These are phyloP conservation scores for Acephala macrosclerotiorum DNA, from an alignment of 2,329 filamentous ascomycete genomes.

Conservation along the genomic window DNA sequence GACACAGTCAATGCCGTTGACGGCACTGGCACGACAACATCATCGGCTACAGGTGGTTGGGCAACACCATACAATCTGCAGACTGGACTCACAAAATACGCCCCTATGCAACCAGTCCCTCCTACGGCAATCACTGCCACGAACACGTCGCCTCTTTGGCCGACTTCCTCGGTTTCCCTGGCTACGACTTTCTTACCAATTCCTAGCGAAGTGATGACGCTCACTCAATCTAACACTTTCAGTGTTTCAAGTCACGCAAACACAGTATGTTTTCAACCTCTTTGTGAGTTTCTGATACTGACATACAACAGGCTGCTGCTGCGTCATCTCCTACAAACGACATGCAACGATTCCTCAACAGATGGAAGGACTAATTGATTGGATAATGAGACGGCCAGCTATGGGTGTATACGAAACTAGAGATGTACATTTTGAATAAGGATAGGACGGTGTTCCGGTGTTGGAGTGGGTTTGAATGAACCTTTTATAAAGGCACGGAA, in stretches of 20 bases:
- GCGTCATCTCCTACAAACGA: conserved; percentile 42
- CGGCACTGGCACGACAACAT: conserved; percentile 17
- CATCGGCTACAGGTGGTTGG: conserved; percentile 32
- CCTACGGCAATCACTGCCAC: conserved; percentile 48
- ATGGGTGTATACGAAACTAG: not conserved
- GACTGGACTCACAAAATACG: conserved; percentile 47
- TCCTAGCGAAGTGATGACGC: conserved; percentile 45
- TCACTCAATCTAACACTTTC: conserved; percentile 46
- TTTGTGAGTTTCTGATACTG: conserved; percentile 16
- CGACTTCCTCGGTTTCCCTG: conserved; percentile 45
- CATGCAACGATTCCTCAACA: conserved; percentile 47
- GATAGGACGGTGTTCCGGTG: conserved; percentile 5
- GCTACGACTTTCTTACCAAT: conserved; percentile 44
- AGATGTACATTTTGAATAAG: conserved; percentile 10
- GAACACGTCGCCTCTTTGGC: conserved; percentile 45
- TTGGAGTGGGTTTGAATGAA: conserved; percentile 7
- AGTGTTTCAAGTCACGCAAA: conserved; percentile 46
- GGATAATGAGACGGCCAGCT: not conserved
- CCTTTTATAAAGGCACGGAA: not conserved
- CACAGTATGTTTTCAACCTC: conserved; percentile 40
- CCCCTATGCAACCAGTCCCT: conserved; percentile 50
- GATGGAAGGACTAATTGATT: conserved; percentile 47
- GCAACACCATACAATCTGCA: conserved; percentile 46
- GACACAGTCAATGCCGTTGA: conserved; percentile 34
- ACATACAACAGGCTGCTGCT: conserved; percentile 38